Evolutionary conservation across 805 yeast species (phyloP).

Genomic region (Candida manassasensis): DNA sequence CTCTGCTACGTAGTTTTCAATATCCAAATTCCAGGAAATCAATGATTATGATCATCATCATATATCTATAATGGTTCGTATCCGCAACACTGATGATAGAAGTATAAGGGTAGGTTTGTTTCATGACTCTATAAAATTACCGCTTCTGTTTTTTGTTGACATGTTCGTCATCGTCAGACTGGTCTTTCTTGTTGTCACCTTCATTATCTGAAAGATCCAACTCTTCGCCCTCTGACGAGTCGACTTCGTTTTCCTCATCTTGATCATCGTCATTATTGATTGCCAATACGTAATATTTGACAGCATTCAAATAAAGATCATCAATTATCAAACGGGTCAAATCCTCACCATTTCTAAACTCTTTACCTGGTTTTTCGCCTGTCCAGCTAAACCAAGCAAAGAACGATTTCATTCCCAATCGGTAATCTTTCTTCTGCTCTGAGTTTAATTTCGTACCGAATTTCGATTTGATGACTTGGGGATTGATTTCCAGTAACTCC

Average conservation of each 20-base stretch:
- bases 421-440: constrained; percentile 56
- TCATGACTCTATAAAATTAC: no score
- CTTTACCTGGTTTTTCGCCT: constrained; percentile 71
- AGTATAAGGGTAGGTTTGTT: no score
- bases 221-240: constrained; percentile 18
- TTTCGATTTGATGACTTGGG: constrained; percentile 42
- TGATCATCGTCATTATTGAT: constrained; percentile 55
- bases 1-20: no score
- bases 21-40: no score
- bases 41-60: no score
- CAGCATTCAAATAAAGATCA: constrained; percentile 81
- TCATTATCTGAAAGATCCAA: constrained; percentile 24
- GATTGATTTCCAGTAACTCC: constrained; percentile 53
- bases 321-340: constrained; percentile 69
- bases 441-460: constrained; percentile 32
- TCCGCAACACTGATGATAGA: no score
- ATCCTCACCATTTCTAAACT: constrained; percentile 73
- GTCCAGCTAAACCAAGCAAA: constrained; percentile 89
- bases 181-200: neutral
- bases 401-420: constrained; percentile 75
- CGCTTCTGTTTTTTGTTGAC: neutral
- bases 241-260: constrained; percentile 43
- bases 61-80: no score
- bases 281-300: constrained; percentile 75
- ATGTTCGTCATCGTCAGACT: neutral